Percentiles rank a stretch among this genome's conserved stretches.
Evolutionary conservation across 2,329 filamentous ascomycete genomes (phyloP).

Genomic region (Neofusicoccum umdonicola): DNA sequence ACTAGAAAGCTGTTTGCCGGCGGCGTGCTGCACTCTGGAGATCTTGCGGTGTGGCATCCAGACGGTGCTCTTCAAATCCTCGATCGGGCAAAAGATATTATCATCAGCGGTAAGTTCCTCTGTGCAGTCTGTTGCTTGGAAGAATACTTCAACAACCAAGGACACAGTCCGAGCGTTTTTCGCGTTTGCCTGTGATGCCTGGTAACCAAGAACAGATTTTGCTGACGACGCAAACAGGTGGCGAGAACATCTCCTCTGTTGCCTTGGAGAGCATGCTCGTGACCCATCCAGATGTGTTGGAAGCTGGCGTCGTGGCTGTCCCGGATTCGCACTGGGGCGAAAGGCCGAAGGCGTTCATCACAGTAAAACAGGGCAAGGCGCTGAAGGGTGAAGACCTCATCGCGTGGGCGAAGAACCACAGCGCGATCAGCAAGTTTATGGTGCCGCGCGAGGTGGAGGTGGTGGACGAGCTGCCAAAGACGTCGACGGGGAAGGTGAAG

Average conservation of each 20-base stretch:
- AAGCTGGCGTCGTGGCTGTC: constrained; percentile 87
- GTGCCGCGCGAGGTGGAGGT: constrained; percentile 71
- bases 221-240: constrained; percentile 55
- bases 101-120: constrained; percentile 73
- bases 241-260: constrained; percentile 94
- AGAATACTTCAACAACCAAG: too few species aligned
- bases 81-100: constrained; percentile 95
- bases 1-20: constrained; percentile 85
- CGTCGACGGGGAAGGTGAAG: constrained; percentile 92
- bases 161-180: too few species aligned
- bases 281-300: constrained; percentile 83
- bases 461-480: constrained; percentile 88
- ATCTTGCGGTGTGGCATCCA: constrained; percentile 88
- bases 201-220: neutral
- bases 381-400: constrained; percentile 69
- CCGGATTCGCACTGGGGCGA: constrained; percentile 92
- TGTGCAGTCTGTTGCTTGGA: too few species aligned
- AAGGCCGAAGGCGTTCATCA: constrained; percentile 90
- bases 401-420: constrained; percentile 78
- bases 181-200: neutral
- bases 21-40: constrained; percentile 82
- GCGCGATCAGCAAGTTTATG: constrained; percentile 89
- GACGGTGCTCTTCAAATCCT: constrained; percentile 90
- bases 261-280: constrained; percentile 87
- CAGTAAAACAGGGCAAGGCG: constrained; percentile 65